Base-by-base conservation (phyloP, 805 yeast genomes). In the Teunomyces pallodes region DNA sequence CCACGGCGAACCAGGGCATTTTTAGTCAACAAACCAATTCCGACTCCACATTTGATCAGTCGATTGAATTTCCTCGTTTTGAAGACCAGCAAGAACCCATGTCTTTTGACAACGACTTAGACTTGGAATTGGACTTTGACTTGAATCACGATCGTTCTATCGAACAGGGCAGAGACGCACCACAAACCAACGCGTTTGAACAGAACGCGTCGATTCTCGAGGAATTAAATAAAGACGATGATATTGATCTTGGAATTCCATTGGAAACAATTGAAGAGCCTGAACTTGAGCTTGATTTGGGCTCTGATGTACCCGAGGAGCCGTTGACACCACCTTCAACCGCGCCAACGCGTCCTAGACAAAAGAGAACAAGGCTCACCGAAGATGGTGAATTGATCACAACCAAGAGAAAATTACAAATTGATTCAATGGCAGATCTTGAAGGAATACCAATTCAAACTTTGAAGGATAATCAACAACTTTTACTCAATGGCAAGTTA, bases 11-110 rank as follows among this genome's bases (percentile, higher is more conserved):
- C 28, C 36, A 49, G 43, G 56, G 55, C 29, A 40, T 54, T n/a
- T 52, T 59, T 45, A 47, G 54, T 65, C 80, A 56, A 29, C 43
- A 36, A 14, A 41, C 47, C 12, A 43, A 33, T 10, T 26, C 45
- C 9, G 77, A 76, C 46, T 69, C 64, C 9, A 30, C 64, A 2
- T 69, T 74, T 39, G 86, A 84, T 56, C 74, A 70, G 29, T 84
- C 91, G 0, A 75, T 88, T 38, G 96, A 88, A 61, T 56, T 82
- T 39, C 88, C 86, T 8, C 79, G 94, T 64, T 76, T 77, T 28
- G 59, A 53, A 30, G 69, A 66, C 3, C 62, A 59, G 3, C 67
- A 39, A 8, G 56, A 53, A 42, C 63, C 62, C n/a, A 58, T 59
- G 28, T 13, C 32, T 4, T 40, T 40, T 16, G 54, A 52, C 13